Conservation (phyloP, 2,329 filamentous ascomycete genomes). For the Phialocephala sp. region DNA sequence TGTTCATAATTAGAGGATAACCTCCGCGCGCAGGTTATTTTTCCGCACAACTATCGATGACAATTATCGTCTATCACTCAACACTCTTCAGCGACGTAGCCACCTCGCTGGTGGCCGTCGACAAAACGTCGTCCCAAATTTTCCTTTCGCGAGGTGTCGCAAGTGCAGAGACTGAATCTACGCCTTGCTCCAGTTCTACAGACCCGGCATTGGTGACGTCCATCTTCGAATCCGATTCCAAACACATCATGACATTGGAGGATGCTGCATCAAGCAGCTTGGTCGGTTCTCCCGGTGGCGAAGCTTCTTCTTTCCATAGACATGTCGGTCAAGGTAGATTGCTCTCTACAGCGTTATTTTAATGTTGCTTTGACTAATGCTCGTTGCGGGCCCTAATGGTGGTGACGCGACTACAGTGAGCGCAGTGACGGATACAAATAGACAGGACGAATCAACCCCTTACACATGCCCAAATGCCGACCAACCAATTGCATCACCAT, state of each 20-base stretch:
- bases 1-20: neutral
- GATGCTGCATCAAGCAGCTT: conserved; percentile 25
- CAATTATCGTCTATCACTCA: conserved; percentile 36
- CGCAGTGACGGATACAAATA: neutral
- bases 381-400: neutral
- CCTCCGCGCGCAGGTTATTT: neutral
- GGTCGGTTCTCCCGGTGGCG: conserved; percentile 13
- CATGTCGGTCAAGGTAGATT: neutral
- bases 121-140: conserved; percentile 54
- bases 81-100: conserved; percentile 30
- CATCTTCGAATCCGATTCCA: conserved; percentile 38
- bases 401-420: neutral
- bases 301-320: neutral
- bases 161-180: conserved; percentile 41
- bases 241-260: conserved; percentile 40
- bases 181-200: conserved; percentile 14
- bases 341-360: neutral
- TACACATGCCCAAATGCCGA: neutral
- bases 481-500: neutral
- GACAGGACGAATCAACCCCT: neutral
- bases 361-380: neutral
- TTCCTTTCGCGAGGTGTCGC: conserved; percentile 52
- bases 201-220: conserved; percentile 32
- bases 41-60: conserved; percentile 22
- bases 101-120: conserved; percentile 33